These are phyloP conservation scores for Geopyxis carbonaria DNA, from an alignment of 495 filamentous ascomycete genomes.

Conservation along the genomic window DNA sequence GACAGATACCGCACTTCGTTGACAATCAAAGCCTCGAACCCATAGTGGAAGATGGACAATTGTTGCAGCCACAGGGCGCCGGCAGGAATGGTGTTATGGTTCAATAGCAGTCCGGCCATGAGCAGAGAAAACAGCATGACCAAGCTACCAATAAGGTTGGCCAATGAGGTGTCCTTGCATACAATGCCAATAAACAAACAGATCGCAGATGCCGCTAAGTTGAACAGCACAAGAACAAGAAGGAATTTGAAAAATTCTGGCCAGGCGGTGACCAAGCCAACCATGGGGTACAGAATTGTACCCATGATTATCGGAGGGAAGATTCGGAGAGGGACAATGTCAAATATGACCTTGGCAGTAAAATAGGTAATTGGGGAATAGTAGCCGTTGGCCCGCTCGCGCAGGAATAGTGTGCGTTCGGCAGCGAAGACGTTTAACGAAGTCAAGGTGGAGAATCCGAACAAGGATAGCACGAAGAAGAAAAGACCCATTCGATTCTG, in stretches of 20 bases:
- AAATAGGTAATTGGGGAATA: constrained; percentile 98
- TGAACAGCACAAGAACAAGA: constrained; percentile 85
- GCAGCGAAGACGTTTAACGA: constrained; percentile 84
- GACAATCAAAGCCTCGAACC: constrained; percentile 84
- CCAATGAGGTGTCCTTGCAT: constrained; percentile 78
- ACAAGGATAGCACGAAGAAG: constrained; percentile 91
- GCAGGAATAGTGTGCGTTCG: constrained; percentile 79
- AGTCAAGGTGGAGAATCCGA: constrained; percentile 91
- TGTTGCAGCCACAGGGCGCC: constrained; percentile 77
- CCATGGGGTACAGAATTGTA: constrained; percentile 96
- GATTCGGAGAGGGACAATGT: constrained; percentile 82
- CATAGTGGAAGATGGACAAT: constrained; percentile 98
- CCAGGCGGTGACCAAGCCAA: constrained; percentile 70
- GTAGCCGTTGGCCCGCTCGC: constrained; percentile 93
- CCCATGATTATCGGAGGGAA: constrained; percentile 94
- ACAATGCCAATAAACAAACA: constrained; percentile 94
- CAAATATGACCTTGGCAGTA: constrained; percentile 79
- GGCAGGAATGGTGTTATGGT: constrained; percentile 78
- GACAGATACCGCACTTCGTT: constrained; percentile 91
- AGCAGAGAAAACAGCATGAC: constrained; percentile 97
- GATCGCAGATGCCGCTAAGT: constrained; percentile 79
- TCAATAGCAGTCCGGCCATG: constrained; percentile 82
- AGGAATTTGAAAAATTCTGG: constrained; percentile 81
- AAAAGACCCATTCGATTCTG: constrained; percentile 96
- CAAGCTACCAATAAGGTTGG: constrained; percentile 83